phyloP scores from a whole-genome alignment of 2,329 filamentous ascomycete genomes.

The Purpureocillium takamizusanense region DNA sequence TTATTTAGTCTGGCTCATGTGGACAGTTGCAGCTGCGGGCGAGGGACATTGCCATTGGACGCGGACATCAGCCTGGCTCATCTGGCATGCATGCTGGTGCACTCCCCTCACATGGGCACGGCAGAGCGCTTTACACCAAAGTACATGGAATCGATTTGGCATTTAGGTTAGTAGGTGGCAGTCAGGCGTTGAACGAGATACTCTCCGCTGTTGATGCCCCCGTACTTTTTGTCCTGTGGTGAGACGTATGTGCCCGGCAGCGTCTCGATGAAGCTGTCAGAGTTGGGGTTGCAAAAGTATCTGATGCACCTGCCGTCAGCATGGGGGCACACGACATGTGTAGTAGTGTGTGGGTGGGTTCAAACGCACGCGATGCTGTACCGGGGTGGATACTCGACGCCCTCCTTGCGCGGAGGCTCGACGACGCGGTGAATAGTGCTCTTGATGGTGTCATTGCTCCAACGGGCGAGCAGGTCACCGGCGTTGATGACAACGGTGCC shows the following conservation, averaged over 20 bases:
- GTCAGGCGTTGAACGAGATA: slow-evolving; percentile 72
- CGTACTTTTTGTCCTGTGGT: slow-evolving; percentile 68
- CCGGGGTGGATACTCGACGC: slow-evolving; percentile 57
- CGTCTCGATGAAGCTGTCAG: slow-evolving; percentile 65
- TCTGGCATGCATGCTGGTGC: too few relatives aligned
- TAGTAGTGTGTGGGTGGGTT: not conserved
- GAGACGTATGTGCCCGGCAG: slow-evolving; percentile 65
- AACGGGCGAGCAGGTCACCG: slow-evolving; percentile 75
- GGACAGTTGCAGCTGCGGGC: too few relatives aligned
- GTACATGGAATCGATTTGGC: too few relatives aligned
- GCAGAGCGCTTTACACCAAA: too few relatives aligned
- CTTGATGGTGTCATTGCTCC: slow-evolving; percentile 88
- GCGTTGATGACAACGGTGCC: slow-evolving; percentile 83
- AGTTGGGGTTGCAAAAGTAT: slow-evolving; percentile 87
- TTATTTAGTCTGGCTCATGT: too few relatives aligned
- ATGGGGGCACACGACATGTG: not conserved
- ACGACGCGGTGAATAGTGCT: slow-evolving; percentile 87
- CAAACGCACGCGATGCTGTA: slow-evolving; percentile 70
- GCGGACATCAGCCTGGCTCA: too few relatives aligned
- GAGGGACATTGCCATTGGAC: too few relatives aligned
- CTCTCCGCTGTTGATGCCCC: slow-evolving; percentile 66
- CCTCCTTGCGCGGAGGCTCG: slow-evolving; percentile 59
- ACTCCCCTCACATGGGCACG: too few relatives aligned
- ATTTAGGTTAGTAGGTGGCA: slow-evolving; percentile 53
- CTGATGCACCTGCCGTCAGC: slow-evolving; percentile 17